phyloP scores from a whole-genome alignment of 352 stramenopile species.

The Phytopythium chamaehyphon region DNA sequence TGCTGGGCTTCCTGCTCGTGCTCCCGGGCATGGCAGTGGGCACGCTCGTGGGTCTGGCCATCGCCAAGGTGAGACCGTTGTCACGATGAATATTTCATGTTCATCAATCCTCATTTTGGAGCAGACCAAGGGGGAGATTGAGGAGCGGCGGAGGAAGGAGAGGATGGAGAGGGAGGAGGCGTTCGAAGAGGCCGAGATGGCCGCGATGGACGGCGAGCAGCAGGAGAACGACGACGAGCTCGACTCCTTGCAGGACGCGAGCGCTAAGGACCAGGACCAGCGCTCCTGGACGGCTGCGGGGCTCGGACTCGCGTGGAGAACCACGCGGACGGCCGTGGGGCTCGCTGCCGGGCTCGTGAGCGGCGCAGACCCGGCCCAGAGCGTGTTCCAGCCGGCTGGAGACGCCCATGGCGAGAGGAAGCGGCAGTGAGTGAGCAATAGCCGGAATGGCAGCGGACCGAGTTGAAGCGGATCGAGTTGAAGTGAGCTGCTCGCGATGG shows the following conservation, averaged over 20 bases:
- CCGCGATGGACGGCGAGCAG: slow-evolving; percentile 17
- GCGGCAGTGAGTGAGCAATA: slow-evolving; percentile 10
- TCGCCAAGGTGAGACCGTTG: slow-evolving; percentile 41
- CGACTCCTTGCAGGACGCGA: slow-evolving; percentile 2
- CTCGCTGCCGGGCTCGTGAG: slow-evolving; percentile 41
- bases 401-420: slow-evolving; percentile 14
- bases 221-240: slow-evolving; percentile 3
- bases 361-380: slow-evolving; percentile 33
- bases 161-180: slow-evolving; percentile 27
- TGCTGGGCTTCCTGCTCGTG: slow-evolving; percentile 64
- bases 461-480: neutral
- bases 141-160: slow-evolving; percentile 37
- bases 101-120: no score
- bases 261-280: slow-evolving; percentile 7
- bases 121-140: slow-evolving; percentile 50
- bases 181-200: slow-evolving; percentile 56
- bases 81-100: no score
- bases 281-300: slow-evolving; percentile 22
- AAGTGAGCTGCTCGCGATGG: neutral
- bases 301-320: slow-evolving; percentile 38
- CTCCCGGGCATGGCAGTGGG: slow-evolving; percentile 57
- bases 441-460: neutral
- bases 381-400: slow-evolving; percentile 19
- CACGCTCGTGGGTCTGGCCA: slow-evolving; percentile 33
- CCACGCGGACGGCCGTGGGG: slow-evolving; percentile 35